phyloP scores from a whole-genome alignment of 2,329 filamentous ascomycete species.

The Colletotrichum trifolii region DNA sequence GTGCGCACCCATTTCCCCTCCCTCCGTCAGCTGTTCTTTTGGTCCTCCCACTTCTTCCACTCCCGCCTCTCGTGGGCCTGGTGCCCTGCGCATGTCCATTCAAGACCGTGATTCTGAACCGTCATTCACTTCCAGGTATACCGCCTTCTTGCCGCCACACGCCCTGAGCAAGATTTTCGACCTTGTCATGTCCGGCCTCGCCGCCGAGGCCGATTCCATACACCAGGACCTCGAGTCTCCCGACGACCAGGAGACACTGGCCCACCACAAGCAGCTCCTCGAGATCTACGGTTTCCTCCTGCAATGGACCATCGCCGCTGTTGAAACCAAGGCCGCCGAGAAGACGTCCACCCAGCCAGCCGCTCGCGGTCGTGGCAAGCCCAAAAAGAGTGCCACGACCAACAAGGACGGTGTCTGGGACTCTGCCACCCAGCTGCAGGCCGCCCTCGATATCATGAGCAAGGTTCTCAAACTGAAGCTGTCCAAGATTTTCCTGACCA shows the following conservation, averaged over 20 bases:
- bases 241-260: conserved; percentile 88
- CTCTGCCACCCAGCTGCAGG: conserved; percentile 86
- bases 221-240: conserved; percentile 85
- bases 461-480: conserved; percentile 95
- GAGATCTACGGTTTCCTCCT: conserved; percentile 95
- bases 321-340: conserved; percentile 92
- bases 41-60: conserved; percentile 43
- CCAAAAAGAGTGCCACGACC: conserved; percentile 77
- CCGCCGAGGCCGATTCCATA: conserved; percentile 85
- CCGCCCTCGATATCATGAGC: conserved; percentile 92
- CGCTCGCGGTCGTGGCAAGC: conserved; percentile 78
- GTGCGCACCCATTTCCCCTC: conserved; percentile 75
- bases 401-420: conserved; percentile 86
- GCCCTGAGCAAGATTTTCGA: conserved; percentile 94
- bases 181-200: conserved; percentile 85
- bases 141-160: conserved; percentile 80
- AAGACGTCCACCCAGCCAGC: conserved; percentile 80
- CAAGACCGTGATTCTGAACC: conserved; percentile 61
- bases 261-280: conserved; percentile 89
- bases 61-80: conserved; percentile 35
- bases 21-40: conserved; percentile 40
- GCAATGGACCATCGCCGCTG: conserved; percentile 95
- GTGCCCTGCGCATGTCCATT: not conserved
- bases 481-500: conserved; percentile 92
- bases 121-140: conserved; percentile 78